Evolutionary conservation across 148 eudicot species (phyloP).

Genomic region (Salicornia ramosissima): DNA sequence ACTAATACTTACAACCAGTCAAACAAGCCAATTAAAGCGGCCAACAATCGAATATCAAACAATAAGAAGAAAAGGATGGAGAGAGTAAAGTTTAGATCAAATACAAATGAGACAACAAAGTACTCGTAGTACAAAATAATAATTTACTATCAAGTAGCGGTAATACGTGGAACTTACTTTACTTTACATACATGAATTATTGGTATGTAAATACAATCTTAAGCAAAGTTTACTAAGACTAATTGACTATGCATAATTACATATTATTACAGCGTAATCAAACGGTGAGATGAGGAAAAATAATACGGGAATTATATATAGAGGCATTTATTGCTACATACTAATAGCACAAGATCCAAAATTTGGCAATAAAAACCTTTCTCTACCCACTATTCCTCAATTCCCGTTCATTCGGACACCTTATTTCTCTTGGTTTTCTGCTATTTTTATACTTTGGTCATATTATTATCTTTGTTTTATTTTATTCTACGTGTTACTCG

Average conservation of each 20-base stretch:
- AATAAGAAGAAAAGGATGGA: too few species aligned
- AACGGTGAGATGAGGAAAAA: background rate
- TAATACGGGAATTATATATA: background rate
- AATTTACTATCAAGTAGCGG: too few species aligned
- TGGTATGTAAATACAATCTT: background rate
- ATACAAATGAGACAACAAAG: too few species aligned
- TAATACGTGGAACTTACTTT: too few species aligned
- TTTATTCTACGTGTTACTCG: too few species aligned
- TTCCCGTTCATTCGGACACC: background rate
- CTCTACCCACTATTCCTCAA: background rate
- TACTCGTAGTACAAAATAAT: too few species aligned
- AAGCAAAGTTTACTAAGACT: background rate
- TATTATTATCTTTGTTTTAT: too few species aligned
- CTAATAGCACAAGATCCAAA: conserved; percentile 8
- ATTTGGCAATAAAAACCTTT: conserved; percentile 1
- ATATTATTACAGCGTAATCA: background rate
- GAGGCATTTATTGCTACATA: background rate
- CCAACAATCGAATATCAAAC: too few species aligned
- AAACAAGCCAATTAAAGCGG: too few species aligned
- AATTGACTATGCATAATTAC: background rate
- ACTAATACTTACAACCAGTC: too few species aligned
- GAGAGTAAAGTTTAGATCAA: too few species aligned
- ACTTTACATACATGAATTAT: background rate
- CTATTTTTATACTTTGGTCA: background rate
- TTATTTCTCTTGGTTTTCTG: background rate